Base-by-base conservation (phyloP, 495 filamentous ascomycete species). In the Neurospora hispaniola region DNA sequence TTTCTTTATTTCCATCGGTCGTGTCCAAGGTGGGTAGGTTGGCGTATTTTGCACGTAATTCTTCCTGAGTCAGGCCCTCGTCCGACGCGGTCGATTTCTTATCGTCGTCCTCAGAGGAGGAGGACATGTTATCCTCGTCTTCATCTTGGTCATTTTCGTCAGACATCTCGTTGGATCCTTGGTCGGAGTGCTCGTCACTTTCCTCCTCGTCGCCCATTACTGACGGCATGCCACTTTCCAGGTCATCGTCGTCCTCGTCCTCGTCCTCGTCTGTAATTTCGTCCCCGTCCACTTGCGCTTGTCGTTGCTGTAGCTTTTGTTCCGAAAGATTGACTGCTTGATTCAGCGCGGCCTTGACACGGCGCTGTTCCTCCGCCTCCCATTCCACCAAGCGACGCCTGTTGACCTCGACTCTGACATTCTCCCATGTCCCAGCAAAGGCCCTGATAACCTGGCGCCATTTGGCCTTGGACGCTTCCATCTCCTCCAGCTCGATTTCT, bases 351-450 rank as follows among this genome's bases (percentile, higher is more conserved):
- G 93, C 89, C 77, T 94, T 93, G 71, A 94, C 91, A 74, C 90
- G 85, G 27, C 88, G 89, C 78, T 95, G 92, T 78, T 96, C 90
- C 79, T 96, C 90, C 69, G 91, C 92, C 78, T 97, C 92, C 93
- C 93, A 97, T 48, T 89, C 89, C 66, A 88, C 86, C 42, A 94
- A 75, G 5, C 93, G 89, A 43, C 84, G 83, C 69, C 89, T 87
- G 76, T 96, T 92, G 48, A 97, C 89, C 73, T 96, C 91, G 2
- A 85, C 85, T 73, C 83, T 89, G 59, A 94, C 88, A 75, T 93
- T 87, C n/a, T 93, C 90, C 87, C 94, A 98, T 70, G 90, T 92
- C 59, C 88, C 88, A 48, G 87, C 84, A 23, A 97, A 79, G 72
- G 92, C 91, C 79, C 87, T 91, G 70, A 88, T 85, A 20, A 96